A percentile compares a stretch with the other conserved stretches of the same genome.
phyloP scores from a whole-genome alignment of 163 green algal genomes.

The Chlorella variabilis region DNA sequence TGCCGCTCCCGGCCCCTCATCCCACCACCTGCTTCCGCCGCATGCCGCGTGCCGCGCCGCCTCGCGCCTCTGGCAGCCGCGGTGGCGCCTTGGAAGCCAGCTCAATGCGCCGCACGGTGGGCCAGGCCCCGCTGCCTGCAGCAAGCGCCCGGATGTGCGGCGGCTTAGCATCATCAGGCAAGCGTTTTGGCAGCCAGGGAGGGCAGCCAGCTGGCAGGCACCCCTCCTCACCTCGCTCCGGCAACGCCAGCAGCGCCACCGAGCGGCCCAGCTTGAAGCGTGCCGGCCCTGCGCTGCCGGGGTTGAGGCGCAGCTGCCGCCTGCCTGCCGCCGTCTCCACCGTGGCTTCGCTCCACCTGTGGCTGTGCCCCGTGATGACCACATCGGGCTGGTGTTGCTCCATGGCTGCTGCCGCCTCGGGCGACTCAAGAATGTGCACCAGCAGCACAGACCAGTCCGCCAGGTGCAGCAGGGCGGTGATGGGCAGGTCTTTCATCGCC shows the following conservation, averaged over 20 bases:
- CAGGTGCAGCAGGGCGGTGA: background rate
- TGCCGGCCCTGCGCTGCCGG: conserved; percentile 28
- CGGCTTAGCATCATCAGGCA: no score
- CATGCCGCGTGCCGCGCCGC: no score
- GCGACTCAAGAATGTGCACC: conserved; percentile 21
- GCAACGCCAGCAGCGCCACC: conserved; percentile 29
- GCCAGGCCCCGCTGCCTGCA: conserved; percentile 20
- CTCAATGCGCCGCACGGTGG: conserved; percentile 5
- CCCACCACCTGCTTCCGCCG: no score
- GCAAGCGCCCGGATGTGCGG: no score
- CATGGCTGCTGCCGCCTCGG: background rate
- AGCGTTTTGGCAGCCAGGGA: no score
- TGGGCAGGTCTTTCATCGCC: background rate
- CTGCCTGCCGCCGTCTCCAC: background rate
- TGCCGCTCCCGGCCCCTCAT: background rate
- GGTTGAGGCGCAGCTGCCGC: conserved; percentile 26
- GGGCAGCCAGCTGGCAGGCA: no score
- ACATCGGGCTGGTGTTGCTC: conserved; percentile 28
- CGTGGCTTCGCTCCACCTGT: background rate
- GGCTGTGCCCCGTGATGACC: conserved; percentile 35
- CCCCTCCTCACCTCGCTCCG: background rate
- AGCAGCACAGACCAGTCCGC: conserved; percentile 29
- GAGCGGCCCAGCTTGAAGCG: conserved; percentile 34
- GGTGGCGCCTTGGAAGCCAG: conserved; percentile 28
- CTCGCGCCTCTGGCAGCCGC: conserved; percentile 1